Conservation (phyloP, 2,329 filamentous ascomycete genomes). For the Cercospora citrullina region DNA sequence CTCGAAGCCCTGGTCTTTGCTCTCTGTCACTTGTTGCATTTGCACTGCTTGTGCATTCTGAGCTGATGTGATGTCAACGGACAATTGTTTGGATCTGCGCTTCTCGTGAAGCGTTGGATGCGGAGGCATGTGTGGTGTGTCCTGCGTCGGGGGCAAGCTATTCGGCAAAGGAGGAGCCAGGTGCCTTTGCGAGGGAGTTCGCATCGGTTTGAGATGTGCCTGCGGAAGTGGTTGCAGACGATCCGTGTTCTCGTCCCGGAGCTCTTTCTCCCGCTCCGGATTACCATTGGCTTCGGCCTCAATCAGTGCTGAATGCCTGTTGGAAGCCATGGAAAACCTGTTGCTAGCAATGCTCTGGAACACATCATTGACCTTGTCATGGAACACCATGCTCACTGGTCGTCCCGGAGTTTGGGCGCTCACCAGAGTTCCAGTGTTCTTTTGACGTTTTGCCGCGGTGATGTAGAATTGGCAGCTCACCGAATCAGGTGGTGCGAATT, state of each 20-base stretch:
- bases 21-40: conserved; percentile 24
- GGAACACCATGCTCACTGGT: conserved; percentile 72
- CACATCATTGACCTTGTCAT: conserved; percentile 84
- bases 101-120: conserved; percentile 43
- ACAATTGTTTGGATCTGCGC: conserved; percentile 45
- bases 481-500: conserved; percentile 82
- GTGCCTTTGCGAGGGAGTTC: conserved; percentile 29
- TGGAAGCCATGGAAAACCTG: conserved; percentile 43
- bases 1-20: conserved; percentile 35
- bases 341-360: conserved; percentile 85
- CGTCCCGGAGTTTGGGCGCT: conserved; percentile 54
- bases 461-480: conserved; percentile 95
- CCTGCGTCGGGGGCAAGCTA: conserved; percentile 46
- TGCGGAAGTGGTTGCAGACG: conserved; percentile 77
- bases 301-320: conserved; percentile 78
- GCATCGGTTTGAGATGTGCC: conserved; percentile 43
- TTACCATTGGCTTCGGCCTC: conserved; percentile 78
- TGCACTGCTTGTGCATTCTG: conserved; percentile 38
- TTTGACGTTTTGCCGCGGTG: conserved; percentile 68
- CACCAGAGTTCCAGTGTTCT: conserved; percentile 51
- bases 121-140: conserved; percentile 37
- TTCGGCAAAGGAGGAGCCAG: conserved; percentile 9
- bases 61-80: conserved; percentile 47
- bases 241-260: conserved; percentile 81
- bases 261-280: conserved; percentile 72